Evolutionary conservation across 768 basidiomycete genomes (phyloP).

Genomic region (Macrolepiota fuliginosa): DNA sequence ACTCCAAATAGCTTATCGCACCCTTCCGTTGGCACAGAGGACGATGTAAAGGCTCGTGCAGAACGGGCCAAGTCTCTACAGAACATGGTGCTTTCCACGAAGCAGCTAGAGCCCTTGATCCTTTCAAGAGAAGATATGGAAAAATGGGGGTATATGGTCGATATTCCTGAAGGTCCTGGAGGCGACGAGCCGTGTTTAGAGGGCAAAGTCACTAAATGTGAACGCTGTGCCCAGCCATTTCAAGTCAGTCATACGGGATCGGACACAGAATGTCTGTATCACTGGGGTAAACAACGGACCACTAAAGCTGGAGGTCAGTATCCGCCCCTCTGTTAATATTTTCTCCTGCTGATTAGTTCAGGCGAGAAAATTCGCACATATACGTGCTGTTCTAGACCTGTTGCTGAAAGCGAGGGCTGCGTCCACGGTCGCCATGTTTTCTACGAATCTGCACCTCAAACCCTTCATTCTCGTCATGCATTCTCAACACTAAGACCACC

Average conservation of each 20-base stretch:
- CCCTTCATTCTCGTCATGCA: slow-evolving; percentile 71
- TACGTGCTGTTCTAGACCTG: slow-evolving; percentile 74
- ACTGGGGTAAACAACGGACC: slow-evolving; percentile 76
- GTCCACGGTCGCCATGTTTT: slow-evolving; percentile 87
- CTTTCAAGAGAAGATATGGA: slow-evolving; percentile 56
- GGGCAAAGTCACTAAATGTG: slow-evolving; percentile 67
- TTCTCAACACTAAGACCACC: slow-evolving; percentile 52
- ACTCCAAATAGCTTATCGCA: slow-evolving; percentile 59
- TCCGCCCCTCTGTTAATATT: neutral
- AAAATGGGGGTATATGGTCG: slow-evolving; percentile 68
- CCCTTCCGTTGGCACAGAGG: slow-evolving; percentile 77
- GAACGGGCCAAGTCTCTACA: slow-evolving; percentile 30
- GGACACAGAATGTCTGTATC: slow-evolving; percentile 68
- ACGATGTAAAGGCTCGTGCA: slow-evolving; percentile 51
- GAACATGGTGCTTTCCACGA: slow-evolving; percentile 2
- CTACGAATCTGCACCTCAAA: slow-evolving; percentile 64
- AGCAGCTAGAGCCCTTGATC: slow-evolving; percentile 54
- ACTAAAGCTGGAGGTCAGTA: slow-evolving; percentile 63
- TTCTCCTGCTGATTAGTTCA: slow-evolving; percentile 24
- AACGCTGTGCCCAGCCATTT: slow-evolving; percentile 73
- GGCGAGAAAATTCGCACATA: slow-evolving; percentile 70
- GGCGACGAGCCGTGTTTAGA: slow-evolving; percentile 60
- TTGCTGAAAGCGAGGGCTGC: slow-evolving; percentile 65
- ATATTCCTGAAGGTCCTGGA: slow-evolving; percentile 66
- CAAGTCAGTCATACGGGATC: slow-evolving; percentile 59